phyloP scores from a whole-genome alignment of 2,329 filamentous ascomycete genomes.

The Talaromyces islandicus region DNA sequence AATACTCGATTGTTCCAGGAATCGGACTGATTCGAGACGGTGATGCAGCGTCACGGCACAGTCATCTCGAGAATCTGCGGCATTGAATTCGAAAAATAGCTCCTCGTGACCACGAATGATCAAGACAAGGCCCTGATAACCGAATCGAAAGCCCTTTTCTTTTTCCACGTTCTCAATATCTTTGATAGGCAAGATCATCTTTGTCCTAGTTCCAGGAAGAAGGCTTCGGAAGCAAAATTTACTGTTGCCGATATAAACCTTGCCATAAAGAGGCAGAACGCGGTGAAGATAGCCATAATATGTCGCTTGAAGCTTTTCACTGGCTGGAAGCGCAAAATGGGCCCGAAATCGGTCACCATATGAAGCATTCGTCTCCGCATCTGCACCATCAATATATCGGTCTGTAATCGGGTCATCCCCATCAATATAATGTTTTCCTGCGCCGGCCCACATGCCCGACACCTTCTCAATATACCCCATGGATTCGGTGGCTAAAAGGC shows the following conservation, averaged over 20 bases:
- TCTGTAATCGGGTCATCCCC: conserved; percentile 60
- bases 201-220: conserved; percentile 81
- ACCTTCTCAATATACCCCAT: conserved; percentile 97
- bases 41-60: conserved; percentile 77
- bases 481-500: conserved; percentile 76
- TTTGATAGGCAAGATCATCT: conserved; percentile 81
- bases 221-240: conserved; percentile 91
- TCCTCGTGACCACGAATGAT: conserved; percentile 92
- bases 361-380: conserved; percentile 48
- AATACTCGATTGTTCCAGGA: conserved; percentile 63
- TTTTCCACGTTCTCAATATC: conserved; percentile 92
- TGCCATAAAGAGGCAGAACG: conserved; percentile 87
- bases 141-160: conserved; percentile 88
- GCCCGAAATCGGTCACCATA: conserved; percentile 68
- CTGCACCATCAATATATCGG: conserved; percentile 49
- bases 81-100: conserved; percentile 88
- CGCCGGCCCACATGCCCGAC: conserved; percentile 93
- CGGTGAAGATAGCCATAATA: conserved; percentile 92
- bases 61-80: conserved; percentile 74
- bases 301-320: conserved; percentile 77
- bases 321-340: conserved; percentile 82
- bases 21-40: conserved; percentile 65
- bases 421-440: conserved; percentile 80
- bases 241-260: conserved; percentile 85
- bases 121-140: conserved; percentile 85